Percentiles rank a stretch among this genome's conserved stretches.
Evolutionary conservation across 2,329 filamentous ascomycete species (phyloP).

Genomic region (Claviceps sp.): DNA sequence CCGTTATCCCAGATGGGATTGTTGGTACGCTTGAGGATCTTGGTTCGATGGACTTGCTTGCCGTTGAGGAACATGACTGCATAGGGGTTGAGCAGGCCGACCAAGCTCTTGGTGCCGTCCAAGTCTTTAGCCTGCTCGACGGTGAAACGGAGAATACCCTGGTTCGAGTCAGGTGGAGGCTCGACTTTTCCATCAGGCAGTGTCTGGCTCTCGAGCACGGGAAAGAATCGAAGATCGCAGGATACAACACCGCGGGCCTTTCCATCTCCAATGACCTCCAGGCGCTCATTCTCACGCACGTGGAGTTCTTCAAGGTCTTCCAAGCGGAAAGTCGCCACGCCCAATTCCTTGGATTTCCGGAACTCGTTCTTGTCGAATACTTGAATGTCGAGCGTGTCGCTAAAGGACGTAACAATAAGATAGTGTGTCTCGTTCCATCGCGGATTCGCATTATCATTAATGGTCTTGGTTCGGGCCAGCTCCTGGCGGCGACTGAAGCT

Average conservation of each 20-base stretch:
- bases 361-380: conserved; percentile 91
- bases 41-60: conserved; percentile 78
- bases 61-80: conserved; percentile 79
- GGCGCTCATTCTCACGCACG: conserved; percentile 69
- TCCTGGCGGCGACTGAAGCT: conserved; percentile 73
- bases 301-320: conserved; percentile 67
- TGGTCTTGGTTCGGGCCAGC: conserved; percentile 77
- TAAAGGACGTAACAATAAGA: conserved; percentile 82
- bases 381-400: conserved; percentile 72
- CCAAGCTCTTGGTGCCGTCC: conserved; percentile 80
- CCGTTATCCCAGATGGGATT: conserved; percentile 93
- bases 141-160: conserved; percentile 85
- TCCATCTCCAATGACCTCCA: conserved; percentile 76
- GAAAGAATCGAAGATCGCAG: conserved; percentile 87
- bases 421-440: conserved; percentile 97
- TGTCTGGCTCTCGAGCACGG: conserved; percentile 62
- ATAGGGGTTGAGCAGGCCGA: conserved; percentile 86
- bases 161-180: conserved; percentile 77
- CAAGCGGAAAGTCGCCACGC: conserved; percentile 70
- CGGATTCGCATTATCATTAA: conserved; percentile 74
- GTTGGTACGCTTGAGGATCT: conserved; percentile 92
- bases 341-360: conserved; percentile 92
- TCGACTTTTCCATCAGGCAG: conserved; percentile 64
- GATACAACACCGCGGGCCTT: conserved; percentile 69
- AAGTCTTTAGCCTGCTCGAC: conserved; percentile 95